A percentile compares a stretch with the other conserved stretches of the same genome.
These are phyloP conservation scores for Coniferiporia weirii DNA, from an alignment of 1,284 basidiomycete genomes.

Conservation along the genomic window DNA sequence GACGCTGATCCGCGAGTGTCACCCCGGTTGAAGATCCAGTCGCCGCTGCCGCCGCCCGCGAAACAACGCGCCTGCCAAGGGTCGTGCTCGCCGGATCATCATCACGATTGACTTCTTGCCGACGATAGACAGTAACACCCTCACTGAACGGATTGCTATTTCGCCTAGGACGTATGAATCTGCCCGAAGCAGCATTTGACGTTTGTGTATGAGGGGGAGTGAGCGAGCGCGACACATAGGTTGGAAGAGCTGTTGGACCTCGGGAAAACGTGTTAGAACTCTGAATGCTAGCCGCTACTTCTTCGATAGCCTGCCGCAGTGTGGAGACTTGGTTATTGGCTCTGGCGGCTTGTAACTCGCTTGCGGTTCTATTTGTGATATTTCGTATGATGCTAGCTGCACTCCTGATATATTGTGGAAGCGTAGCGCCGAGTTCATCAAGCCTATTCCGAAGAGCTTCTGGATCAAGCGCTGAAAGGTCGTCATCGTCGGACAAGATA, in stretches of 20 bases:
- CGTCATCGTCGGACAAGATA: constrained; percentile 27
- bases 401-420: constrained; percentile 5
- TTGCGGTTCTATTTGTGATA: neutral
- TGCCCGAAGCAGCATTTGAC: neutral
- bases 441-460: constrained; percentile 6
- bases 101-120: neutral
- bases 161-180: neutral
- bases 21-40: constrained; percentile 5
- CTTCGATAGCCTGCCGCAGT: neutral
- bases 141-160: neutral
- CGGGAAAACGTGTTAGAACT: neutral
- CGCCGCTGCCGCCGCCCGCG: constrained; percentile 37
- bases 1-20: neutral
- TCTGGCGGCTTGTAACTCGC: neutral
- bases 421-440: constrained; percentile 27
- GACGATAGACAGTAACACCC: constrained; percentile 2
- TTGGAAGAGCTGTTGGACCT: neutral
- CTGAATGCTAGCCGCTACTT: neutral
- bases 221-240: neutral
- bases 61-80: constrained; percentile 47
- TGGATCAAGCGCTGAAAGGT: constrained; percentile 21
- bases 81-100: constrained; percentile 24
- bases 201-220: constrained; percentile 5
- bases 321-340: neutral
- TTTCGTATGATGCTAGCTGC: constrained; percentile 6